Conservation (phyloP, 2,329 filamentous ascomycete species). For the Talaromyces sp. region DNA sequence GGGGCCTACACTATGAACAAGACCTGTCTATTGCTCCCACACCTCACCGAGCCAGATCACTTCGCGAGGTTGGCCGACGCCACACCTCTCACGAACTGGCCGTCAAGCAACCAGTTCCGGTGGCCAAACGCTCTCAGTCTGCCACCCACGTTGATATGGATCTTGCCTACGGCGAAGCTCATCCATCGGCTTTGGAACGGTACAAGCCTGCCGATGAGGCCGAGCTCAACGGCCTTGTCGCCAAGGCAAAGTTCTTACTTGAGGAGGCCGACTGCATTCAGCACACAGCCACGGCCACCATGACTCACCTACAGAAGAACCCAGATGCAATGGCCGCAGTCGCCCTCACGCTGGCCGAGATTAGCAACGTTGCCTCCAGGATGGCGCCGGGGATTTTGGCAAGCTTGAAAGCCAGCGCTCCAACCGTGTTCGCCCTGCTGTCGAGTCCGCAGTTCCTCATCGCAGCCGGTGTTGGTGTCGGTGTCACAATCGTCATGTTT, state of each 20-base stretch:
- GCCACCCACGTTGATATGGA: conserved; percentile 69
- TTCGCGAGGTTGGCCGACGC: conserved; percentile 27
- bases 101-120: conserved; percentile 20
- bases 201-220: conserved; percentile 46
- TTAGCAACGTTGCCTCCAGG: conserved; percentile 74
- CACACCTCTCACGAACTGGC: conserved; percentile 33
- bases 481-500: conserved; percentile 92
- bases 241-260: conserved; percentile 68
- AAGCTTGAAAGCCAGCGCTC: conserved; percentile 72
- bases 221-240: conserved; percentile 63
- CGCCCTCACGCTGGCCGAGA: conserved; percentile 84
- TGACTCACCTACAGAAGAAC: conserved; percentile 71
- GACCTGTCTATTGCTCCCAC: conserved; percentile 7
- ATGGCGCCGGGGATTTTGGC: conserved; percentile 76
- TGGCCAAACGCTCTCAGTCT: conserved; percentile 24
- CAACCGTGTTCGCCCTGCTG: conserved; percentile 78
- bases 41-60: background rate
- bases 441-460: conserved; percentile 92
- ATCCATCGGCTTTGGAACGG: conserved; percentile 51
- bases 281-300: conserved; percentile 75
- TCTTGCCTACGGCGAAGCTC: conserved; percentile 83
- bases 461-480: conserved; percentile 79
- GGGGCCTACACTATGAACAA: conserved; percentile 11
- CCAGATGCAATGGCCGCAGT: conserved; percentile 92
- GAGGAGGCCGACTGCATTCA: conserved; percentile 87